phyloP scores from a whole-genome alignment of 257 asterid species.

The Forsythia viridissima region DNA sequence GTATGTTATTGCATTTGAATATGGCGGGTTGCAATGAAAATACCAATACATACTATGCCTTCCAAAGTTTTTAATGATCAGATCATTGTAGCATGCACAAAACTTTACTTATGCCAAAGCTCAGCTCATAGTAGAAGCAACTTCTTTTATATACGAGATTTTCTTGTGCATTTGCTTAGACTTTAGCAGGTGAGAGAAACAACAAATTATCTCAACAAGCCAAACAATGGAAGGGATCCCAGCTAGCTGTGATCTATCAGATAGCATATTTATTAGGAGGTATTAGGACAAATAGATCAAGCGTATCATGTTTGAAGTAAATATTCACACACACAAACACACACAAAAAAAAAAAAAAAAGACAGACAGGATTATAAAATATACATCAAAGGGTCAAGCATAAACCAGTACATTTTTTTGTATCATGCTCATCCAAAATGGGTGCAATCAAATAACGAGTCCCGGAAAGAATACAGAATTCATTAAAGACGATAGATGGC shows the following conservation, averaged over 20 bases:
- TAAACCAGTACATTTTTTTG: background rate
- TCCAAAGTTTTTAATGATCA: background rate
- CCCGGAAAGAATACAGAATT: background rate
- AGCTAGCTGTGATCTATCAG: background rate
- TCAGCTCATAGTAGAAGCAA: background rate
- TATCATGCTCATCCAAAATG: background rate
- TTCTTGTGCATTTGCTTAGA: background rate
- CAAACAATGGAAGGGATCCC: background rate
- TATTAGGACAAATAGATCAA: background rate
- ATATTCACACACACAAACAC: background rate
- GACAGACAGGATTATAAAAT: background rate
- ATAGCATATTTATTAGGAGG: background rate
- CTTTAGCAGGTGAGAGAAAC: background rate
- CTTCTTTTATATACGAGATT: background rate
- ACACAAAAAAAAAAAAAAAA: background rate
- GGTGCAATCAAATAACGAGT: background rate
- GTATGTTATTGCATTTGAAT: background rate
- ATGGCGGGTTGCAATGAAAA: background rate
- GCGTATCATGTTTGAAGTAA: background rate
- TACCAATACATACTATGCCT: background rate
- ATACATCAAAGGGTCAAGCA: background rate
- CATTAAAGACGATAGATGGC: background rate
- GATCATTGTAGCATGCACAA: background rate
- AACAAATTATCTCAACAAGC: background rate
- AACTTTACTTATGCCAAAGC: background rate